Base-by-base conservation (phyloP, 345 rosid genomes). In the Pelargonium nanum region DNA sequence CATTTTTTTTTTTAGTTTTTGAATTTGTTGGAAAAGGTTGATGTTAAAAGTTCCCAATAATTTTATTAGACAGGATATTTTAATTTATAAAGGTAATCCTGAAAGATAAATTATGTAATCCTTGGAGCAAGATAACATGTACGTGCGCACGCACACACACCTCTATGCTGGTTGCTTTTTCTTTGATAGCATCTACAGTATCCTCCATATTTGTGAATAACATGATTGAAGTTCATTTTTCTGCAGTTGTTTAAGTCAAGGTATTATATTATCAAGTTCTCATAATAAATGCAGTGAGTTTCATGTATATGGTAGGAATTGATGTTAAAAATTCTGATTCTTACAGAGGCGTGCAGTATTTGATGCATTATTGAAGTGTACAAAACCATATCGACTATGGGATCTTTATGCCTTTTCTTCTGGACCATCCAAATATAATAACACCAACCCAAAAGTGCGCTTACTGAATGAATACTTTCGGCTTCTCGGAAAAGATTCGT, bases 391-490 rank as follows among this genome's bases (percentile, higher is more conserved):
- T 57, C 75, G 85, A 72, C 75, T 81, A 69, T 72, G 95, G 90
- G 91, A 93, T 80, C 85, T 87, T 67, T 93, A 85, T 74, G 83
- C 92, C 26, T 89, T 93, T 84, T 51, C 85, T 64, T 76, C 83
- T 66, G 96, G 95, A 22, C 79, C 90, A 66, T 85, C 87, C 76
- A 86, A 73, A 68, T 89, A 68, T 72, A 63, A 74, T 54, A 86
- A 83, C 75, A 51, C 70, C 17, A 81, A 76, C 72, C 99, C 97
- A 61, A 89, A 84, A 81, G 79, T 84, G 75, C 89, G 91, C 53
- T 71, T 93, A 75, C 73, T 93, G 81, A 83, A 83, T 74, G 99
- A 93, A 76, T 93, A 86, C 69, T 87, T 89, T 61, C 97, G 97
- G 65, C 96, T 89, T 70, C 81, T 93, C 53, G 90, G 95, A 66